Conservation (phyloP, 345 rosid species). For the Euphorbia pulcherrima region DNA sequence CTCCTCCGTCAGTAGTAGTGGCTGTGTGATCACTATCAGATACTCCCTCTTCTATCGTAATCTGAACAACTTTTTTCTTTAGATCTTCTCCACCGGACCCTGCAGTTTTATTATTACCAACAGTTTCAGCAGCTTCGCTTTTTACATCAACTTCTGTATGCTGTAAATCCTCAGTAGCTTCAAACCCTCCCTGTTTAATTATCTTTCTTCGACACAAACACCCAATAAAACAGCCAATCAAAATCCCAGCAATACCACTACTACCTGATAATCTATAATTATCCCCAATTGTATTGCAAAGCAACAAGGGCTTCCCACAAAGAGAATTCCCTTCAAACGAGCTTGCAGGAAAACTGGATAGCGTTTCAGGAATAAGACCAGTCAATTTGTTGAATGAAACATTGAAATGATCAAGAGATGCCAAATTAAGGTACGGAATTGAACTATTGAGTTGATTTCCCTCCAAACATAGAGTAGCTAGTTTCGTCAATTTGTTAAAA, state of each 20-base stretch:
- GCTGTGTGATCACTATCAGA: no score
- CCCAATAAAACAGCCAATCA: no score
- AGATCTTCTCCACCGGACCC: constrained; percentile 8
- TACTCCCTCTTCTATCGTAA: no score
- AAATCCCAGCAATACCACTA: constrained; percentile 47
- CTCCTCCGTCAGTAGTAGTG: no score
- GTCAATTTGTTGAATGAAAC: constrained; percentile 39
- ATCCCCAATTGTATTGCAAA: constrained; percentile 25
- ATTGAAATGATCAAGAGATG: constrained; percentile 37
- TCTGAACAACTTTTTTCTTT: no score
- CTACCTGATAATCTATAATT: constrained; percentile 30
- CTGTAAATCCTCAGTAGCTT: constrained; percentile 13
- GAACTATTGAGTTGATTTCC: constrained; percentile 40
- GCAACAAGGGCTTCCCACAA: constrained; percentile 39
- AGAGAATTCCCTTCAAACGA: no score
- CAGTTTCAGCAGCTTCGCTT: no score
- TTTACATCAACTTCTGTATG: constrained; percentile 13
- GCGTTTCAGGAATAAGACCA: constrained; percentile 32
- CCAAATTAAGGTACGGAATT: constrained; percentile 26
- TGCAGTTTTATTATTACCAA: constrained; percentile 13
- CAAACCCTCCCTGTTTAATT: constrained; percentile 8
- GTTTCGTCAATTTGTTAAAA: constrained; percentile 32
- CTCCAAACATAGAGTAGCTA: no score
- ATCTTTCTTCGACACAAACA: constrained; percentile 32
- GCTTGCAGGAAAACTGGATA: constrained; percentile 20